These are phyloP conservation scores for Aspergillus funiculosus DNA, from an alignment of 495 filamentous ascomycete genomes.

Conservation along the genomic window DNA sequence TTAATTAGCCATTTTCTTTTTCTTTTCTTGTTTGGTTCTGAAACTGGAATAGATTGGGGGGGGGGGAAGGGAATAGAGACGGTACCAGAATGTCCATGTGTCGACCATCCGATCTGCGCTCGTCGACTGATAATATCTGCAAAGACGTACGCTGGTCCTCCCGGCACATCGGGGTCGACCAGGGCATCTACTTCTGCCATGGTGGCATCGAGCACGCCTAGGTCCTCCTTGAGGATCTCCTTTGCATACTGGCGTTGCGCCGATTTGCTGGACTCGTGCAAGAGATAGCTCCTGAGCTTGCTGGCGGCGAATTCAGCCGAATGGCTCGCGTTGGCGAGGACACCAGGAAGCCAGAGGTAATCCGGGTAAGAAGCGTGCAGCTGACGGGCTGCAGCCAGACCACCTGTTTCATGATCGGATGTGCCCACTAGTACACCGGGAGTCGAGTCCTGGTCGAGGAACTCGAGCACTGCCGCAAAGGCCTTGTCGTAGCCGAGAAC, in stretches of 20 bases:
- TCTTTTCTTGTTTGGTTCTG: background rate
- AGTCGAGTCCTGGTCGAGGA: slow-evolving; percentile 64
- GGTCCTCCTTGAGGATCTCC: slow-evolving; percentile 53
- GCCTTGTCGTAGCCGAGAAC: slow-evolving; percentile 88
- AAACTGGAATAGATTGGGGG: background rate
- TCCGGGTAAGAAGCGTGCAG: slow-evolving; percentile 60
- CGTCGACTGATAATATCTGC: slow-evolving; percentile 79
- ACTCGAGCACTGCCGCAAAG: slow-evolving; percentile 76
- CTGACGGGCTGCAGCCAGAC: slow-evolving; percentile 72
- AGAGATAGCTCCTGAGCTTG: slow-evolving; percentile 54
- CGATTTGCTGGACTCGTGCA: slow-evolving; percentile 19
- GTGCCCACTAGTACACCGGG: slow-evolving; percentile 80
- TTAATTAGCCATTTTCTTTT: no score
- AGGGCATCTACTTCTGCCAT: slow-evolving; percentile 65
- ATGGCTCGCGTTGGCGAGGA: slow-evolving; percentile 74
- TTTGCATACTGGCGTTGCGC: slow-evolving; percentile 50
- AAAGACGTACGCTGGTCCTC: slow-evolving; percentile 53
- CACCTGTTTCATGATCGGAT: slow-evolving; percentile 94
- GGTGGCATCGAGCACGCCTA: slow-evolving; percentile 71
- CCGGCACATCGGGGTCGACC: slow-evolving; percentile 43
- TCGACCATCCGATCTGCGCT: slow-evolving; percentile 87
- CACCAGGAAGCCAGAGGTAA: slow-evolving; percentile 81
- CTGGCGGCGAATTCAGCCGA: slow-evolving; percentile 64
- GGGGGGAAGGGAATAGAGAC: slow-evolving; percentile 5
- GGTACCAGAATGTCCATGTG: slow-evolving; percentile 79